Percentiles rank a stretch among this genome's conserved stretches.
phyloP scores from a whole-genome alignment of 192 early-diverging fungal species.

The Backusella tuberculispora region DNA sequence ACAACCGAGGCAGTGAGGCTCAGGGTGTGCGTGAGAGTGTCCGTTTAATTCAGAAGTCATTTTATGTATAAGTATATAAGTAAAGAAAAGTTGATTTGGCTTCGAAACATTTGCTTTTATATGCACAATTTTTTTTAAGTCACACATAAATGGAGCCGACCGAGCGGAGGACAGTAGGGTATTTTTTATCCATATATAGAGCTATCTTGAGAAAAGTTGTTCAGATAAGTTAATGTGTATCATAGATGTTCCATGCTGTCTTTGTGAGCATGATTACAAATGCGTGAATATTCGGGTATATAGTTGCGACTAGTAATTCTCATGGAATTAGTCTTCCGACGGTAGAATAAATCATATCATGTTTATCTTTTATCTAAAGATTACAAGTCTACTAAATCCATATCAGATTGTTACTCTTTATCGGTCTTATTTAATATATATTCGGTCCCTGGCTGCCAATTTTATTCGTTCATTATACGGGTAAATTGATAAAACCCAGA shows the following conservation, averaged over 20 bases:
- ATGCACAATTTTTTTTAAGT: background rate
- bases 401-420: background rate
- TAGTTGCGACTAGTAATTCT: background rate
- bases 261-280: constrained; percentile 11
- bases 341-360: background rate
- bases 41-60: background rate
- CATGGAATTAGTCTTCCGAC: background rate
- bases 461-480: background rate
- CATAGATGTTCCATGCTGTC: constrained; percentile 1
- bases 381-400: background rate
- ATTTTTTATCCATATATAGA: constrained; percentile 2
- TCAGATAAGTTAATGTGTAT: constrained; percentile 2
- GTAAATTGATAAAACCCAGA: background rate
- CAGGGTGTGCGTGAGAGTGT: background rate
- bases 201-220: constrained; percentile 13
- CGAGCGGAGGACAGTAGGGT: background rate
- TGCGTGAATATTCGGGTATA: background rate
- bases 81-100: background rate
- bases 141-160: background rate
- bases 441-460: background rate
- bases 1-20: constrained; percentile 2
- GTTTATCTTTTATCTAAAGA: constrained; percentile 10
- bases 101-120: background rate
- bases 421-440: background rate
- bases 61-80: background rate